Percentiles rank a stretch among this genome's conserved stretches.
Evolutionary conservation across 106 monocot genomes (phyloP).

Genomic region (Dendrobium officinale): DNA sequence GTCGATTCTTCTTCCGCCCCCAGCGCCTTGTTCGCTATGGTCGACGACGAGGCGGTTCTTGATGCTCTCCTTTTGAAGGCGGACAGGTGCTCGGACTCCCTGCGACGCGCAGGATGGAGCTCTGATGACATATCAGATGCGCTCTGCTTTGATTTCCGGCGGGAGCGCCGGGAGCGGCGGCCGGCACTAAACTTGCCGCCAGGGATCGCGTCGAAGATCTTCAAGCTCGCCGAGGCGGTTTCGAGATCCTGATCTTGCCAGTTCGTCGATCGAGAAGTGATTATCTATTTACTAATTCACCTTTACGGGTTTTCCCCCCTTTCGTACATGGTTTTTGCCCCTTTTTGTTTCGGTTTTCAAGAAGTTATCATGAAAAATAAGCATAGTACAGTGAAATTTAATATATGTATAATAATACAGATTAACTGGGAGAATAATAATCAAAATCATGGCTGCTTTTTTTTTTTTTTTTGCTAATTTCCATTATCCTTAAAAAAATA

Average conservation of each 20-base stretch:
- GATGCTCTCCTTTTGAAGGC: conserved; percentile 58
- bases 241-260: not conserved
- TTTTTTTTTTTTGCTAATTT: too few species aligned
- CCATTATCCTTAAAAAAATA: too few species aligned
- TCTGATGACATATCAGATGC: conserved; percentile 41
- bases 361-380: not conserved
- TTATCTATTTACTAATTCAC: not conserved
- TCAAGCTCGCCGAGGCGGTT: conserved; percentile 22
- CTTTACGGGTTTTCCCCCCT: not conserved
- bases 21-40: conserved; percentile 5
- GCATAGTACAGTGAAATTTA: not conserved
- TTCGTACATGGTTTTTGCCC: too few species aligned
- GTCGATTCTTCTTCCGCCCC: conserved; percentile 16
- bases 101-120: conserved; percentile 66
- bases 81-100: conserved; percentile 55
- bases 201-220: conserved; percentile 17
- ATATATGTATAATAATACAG: not conserved
- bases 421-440: not conserved
- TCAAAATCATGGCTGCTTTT: too few species aligned
- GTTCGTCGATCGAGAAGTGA: not conserved
- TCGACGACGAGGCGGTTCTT: conserved; percentile 30
- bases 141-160: conserved; percentile 13
- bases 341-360: not conserved
- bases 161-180: conserved; percentile 7
- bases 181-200: conserved; percentile 24